Base-by-base conservation (phyloP, 2,329 filamentous ascomycete species). In the Chaetomium sp. region DNA sequence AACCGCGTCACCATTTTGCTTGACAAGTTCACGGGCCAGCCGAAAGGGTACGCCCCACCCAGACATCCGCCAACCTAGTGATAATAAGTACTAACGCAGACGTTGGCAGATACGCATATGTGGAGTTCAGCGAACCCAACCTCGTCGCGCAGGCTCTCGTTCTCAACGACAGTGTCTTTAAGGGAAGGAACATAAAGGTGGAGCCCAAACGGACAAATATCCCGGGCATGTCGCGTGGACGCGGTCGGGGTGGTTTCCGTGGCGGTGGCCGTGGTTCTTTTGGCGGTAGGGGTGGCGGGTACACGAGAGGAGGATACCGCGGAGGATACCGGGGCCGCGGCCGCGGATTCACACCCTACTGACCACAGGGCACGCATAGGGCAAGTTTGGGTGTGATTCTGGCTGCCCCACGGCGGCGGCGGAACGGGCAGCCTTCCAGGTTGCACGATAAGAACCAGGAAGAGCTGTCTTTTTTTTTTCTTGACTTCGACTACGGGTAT, bases 1-100 rank as follows among this genome's bases (percentile, higher is more conserved):
- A 99, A 99, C 79, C 90, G 95, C 67, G 95, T 99, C 65, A 99
- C 95, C 1, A 99, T 99, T 71, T 82, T 99, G 71, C 82, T 99
- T 72, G 95, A 99, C 81, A 99, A 99, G 82, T 98, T 97, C 75
- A 97, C 93, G 12, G 95, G 95, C 69, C 93, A 98, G 82, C 95
- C 95, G n/a, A 99, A 99, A 83, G 95, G 95, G 93, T 97, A 82
- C 25, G 60, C 59, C 13, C 38, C 60, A 13, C n/a, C 49, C 54
- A 67, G 7, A 59, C 51, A 25, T 35, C 47, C 29, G 7, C n/a
- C 58, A 21, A 5, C 27, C 4, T 21, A 4, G 27, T 38, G 4
- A 12, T 60, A 51, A 21, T 10, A 27, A 23, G 12, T 54, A 61
- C 71, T 73, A 55, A 70, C 60, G 55, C 21, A 33, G 23, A 19